A percentile compares a stretch with the other conserved stretches of the same genome.
phyloP scores from a whole-genome alignment of 2,329 filamentous ascomycete species.

The Clonostachys byssicola region DNA sequence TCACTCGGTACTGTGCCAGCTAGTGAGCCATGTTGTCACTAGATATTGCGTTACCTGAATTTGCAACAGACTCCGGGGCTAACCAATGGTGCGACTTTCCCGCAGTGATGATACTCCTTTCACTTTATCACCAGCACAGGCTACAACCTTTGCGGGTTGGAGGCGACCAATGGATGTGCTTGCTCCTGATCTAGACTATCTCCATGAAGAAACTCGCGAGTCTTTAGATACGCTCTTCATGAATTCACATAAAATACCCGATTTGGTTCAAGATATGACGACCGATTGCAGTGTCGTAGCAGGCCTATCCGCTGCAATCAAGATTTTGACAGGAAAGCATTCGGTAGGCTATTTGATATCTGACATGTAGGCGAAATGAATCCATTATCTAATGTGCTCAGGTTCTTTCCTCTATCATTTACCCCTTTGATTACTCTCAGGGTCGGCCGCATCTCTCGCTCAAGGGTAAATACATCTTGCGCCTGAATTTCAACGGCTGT shows the following conservation, averaged over 20 bases:
- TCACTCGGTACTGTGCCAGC: no score
- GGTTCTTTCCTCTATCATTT: conserved; percentile 69
- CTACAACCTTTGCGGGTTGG: conserved; percentile 78
- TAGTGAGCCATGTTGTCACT: no score
- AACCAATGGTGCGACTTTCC: no score
- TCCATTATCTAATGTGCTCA: conserved; percentile 20
- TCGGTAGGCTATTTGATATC: conserved; percentile 45
- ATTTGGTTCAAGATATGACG: conserved; percentile 91
- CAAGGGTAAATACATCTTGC: conserved; percentile 86
- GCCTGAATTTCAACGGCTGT: conserved; percentile 95
- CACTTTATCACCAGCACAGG: conserved; percentile 70
- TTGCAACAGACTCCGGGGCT: no score
- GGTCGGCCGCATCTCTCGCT: conserved; percentile 60
- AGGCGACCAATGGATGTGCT: conserved; percentile 40
- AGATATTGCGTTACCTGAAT: no score
- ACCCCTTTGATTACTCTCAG: conserved; percentile 63
- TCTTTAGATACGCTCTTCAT: conserved; percentile 42
- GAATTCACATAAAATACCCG: conserved; percentile 55
- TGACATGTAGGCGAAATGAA: neutral
- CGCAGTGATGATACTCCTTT: conserved; percentile 65
- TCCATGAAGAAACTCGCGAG: neutral
- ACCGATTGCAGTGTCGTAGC: conserved; percentile 97
- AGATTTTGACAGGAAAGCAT: conserved; percentile 62
- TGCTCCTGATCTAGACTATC: conserved; percentile 18
- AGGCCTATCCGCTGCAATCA: conserved; percentile 80